These are phyloP conservation scores for Exophiala viscosa DNA, from an alignment of 2,329 filamentous ascomycete genomes.

Conservation along the genomic window DNA sequence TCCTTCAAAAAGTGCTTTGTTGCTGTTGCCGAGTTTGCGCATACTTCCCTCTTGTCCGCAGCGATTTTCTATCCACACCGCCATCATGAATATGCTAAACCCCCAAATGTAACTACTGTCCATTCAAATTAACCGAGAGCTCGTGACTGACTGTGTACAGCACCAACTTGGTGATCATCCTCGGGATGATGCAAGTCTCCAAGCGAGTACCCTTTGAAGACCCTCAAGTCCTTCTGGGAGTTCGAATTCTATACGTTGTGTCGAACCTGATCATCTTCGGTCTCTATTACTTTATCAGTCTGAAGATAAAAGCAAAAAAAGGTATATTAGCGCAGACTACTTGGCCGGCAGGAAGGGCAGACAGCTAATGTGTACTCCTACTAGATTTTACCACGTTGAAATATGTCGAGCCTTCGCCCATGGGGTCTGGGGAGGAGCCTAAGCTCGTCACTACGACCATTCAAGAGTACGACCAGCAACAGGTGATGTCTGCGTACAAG, in stretches of 20 bases:
- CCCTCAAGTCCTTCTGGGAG: slow-evolving; percentile 63
- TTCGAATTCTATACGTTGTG: slow-evolving; percentile 62
- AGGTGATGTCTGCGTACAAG: slow-evolving; percentile 82
- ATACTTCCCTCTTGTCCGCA: neutral
- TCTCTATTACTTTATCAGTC: slow-evolving; percentile 81
- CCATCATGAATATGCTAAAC: slow-evolving; percentile 17
- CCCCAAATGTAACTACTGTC: slow-evolving; percentile 14
- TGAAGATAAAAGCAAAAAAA: slow-evolving; percentile 92
- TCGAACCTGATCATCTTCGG: slow-evolving; percentile 78
- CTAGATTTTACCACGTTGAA: slow-evolving; percentile 94
- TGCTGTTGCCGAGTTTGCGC: neutral
- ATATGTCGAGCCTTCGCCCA: slow-evolving; percentile 92
- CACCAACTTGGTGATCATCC: slow-evolving; percentile 90
- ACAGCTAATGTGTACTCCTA: neutral
- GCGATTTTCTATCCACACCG: neutral
- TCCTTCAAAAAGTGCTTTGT: neutral
- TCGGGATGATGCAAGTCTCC: slow-evolving; percentile 96
- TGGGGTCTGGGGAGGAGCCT: slow-evolving; percentile 90
- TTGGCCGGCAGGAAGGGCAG: neutral
- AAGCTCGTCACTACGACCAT: slow-evolving; percentile 96
- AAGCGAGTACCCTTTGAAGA: slow-evolving; percentile 96
- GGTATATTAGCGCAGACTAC: slow-evolving; percentile 54
- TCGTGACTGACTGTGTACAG: slow-evolving; percentile 47
- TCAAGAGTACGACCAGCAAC: slow-evolving; percentile 86
- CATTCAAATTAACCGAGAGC: neutral